Percentiles rank a stretch among this genome's conserved stretches.
phyloP scores from a whole-genome alignment of 495 filamentous ascomycete species.

The Podospora tetraspora region DNA sequence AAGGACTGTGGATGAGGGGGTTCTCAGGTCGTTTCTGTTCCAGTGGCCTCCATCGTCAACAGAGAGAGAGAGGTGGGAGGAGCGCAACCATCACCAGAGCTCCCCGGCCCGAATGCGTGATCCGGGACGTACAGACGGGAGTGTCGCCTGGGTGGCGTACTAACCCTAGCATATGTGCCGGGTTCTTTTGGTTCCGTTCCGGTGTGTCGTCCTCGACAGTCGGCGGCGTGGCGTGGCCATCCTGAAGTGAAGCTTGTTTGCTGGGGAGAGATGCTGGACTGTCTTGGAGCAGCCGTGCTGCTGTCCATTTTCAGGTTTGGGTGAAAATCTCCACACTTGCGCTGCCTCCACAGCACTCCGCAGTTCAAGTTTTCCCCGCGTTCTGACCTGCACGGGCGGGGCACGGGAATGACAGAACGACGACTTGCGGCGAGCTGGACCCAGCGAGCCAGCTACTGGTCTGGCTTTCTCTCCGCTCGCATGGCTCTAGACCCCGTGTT shows the following conservation, averaged over 20 bases:
- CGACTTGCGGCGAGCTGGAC: neutral
- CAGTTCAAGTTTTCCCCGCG: neutral
- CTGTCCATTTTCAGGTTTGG: neutral
- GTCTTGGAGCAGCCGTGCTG: neutral
- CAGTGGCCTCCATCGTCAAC: neutral
- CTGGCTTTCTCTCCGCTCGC: neutral
- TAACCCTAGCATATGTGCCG: neutral
- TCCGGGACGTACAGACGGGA: neutral
- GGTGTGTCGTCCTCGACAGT: neutral
- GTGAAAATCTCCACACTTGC: neutral
- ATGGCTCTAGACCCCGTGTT: neutral
- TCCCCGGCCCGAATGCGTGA: neutral
- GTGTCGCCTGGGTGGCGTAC: neutral
- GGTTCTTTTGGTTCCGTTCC: neutral
- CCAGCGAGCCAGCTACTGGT: neutral
- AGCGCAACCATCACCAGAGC: neutral
- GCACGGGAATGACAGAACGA: neutral
- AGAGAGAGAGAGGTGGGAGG: neutral
- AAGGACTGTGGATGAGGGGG: neutral
- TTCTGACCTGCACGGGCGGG: neutral
- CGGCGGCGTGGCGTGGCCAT: no score
- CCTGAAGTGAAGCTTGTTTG: neutral
- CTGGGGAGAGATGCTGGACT: neutral
- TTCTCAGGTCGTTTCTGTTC: neutral
- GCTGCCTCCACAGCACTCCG: neutral